These are phyloP conservation scores for Teratosphaeria epicoccoides DNA, from an alignment of 2,329 filamentous ascomycete species.

Conservation along the genomic window DNA sequence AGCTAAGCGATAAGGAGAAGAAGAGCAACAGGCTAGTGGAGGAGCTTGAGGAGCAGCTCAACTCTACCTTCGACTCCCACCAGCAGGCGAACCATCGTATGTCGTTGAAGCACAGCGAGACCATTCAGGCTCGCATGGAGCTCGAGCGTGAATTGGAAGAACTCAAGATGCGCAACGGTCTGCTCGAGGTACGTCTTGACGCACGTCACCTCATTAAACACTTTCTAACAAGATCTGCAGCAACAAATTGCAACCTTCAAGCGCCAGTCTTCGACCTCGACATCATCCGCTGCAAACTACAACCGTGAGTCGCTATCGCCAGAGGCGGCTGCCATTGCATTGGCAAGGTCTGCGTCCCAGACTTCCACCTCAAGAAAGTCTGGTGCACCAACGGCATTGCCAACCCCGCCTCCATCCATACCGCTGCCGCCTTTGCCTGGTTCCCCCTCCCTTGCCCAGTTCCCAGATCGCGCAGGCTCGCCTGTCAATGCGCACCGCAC, in stretches of 20 bases:
- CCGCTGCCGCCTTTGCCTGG: conserved; percentile 84
- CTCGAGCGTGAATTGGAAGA: conserved; percentile 61
- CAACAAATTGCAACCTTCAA: conserved; percentile 37
- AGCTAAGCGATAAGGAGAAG: conserved; percentile 57
- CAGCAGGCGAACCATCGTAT: conserved; percentile 75
- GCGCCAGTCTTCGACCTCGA: conserved; percentile 24
- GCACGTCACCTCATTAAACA: not conserved
- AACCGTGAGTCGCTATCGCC: conserved; percentile 38
- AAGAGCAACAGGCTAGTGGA: conserved; percentile 89
- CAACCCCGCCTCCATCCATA: conserved; percentile 88
- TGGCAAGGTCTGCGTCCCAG: conserved; percentile 48
- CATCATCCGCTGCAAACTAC: conserved; percentile 17
- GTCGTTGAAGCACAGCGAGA: conserved; percentile 51
- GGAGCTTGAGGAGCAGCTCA: conserved; percentile 92
- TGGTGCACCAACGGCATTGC: conserved; percentile 68
- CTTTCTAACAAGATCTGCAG: conserved; percentile 46
- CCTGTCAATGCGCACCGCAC: conserved; percentile 37
- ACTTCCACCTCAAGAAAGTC: conserved; percentile 73
- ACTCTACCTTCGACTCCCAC: conserved; percentile 88
- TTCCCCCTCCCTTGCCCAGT: conserved; percentile 38
- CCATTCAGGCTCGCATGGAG: conserved; percentile 34
- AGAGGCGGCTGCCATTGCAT: conserved; percentile 29
- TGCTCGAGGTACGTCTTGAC: conserved; percentile 58
- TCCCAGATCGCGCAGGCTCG: conserved; percentile 47
- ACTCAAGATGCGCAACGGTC: conserved; percentile 60